Percentiles rank a stretch among this genome's conserved stretches.
These are phyloP conservation scores for Fusarium graminum DNA, from an alignment of 2,329 filamentous ascomycete genomes.

Conservation along the genomic window DNA sequence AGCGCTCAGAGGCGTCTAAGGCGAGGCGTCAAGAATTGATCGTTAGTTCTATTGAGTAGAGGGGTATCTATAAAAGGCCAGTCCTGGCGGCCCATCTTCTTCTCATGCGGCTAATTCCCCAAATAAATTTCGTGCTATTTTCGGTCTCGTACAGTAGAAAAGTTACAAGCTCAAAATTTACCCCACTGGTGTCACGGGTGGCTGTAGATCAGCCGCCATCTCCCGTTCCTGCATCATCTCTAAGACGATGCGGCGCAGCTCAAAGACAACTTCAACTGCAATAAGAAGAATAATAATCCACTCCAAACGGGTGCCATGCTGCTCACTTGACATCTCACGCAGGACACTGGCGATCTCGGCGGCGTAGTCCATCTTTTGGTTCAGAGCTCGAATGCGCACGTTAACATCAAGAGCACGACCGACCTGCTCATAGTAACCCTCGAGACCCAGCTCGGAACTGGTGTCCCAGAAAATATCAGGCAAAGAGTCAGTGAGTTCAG, in stretches of 20 bases:
- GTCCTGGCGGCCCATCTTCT: conserved; percentile 5
- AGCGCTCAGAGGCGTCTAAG: background rate
- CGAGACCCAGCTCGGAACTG: conserved; percentile 86
- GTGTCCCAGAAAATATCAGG: conserved; percentile 98
- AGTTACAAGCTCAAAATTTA: background rate
- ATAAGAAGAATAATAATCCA: conserved; percentile 97
- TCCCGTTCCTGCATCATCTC: conserved; percentile 64
- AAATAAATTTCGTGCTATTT: conserved; percentile 12
- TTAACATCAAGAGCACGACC: conserved; percentile 91
- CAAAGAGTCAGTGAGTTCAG: conserved; percentile 92
- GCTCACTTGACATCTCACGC: conserved; percentile 89
- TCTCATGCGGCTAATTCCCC: conserved; percentile 15
- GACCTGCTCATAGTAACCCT: conserved; percentile 95
- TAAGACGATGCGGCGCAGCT: conserved; percentile 79
- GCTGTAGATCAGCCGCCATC: conserved; percentile 36
- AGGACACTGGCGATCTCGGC: conserved; percentile 93
- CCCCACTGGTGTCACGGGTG: conserved; percentile 6
- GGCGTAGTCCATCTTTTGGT: conserved; percentile 98
- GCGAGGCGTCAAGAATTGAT: conserved; percentile 11
- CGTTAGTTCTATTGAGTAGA: conserved; percentile 44
- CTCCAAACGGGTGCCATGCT: conserved; percentile 87
- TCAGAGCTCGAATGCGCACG: conserved; percentile 89
- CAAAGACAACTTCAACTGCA: conserved; percentile 90
- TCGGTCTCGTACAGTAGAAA: conserved; percentile 11
- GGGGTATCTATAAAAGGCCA: conserved; percentile 45